These are phyloP conservation scores for Yarrowia hollandica DNA, from an alignment of 805 yeast genomes.

Conservation along the genomic window DNA sequence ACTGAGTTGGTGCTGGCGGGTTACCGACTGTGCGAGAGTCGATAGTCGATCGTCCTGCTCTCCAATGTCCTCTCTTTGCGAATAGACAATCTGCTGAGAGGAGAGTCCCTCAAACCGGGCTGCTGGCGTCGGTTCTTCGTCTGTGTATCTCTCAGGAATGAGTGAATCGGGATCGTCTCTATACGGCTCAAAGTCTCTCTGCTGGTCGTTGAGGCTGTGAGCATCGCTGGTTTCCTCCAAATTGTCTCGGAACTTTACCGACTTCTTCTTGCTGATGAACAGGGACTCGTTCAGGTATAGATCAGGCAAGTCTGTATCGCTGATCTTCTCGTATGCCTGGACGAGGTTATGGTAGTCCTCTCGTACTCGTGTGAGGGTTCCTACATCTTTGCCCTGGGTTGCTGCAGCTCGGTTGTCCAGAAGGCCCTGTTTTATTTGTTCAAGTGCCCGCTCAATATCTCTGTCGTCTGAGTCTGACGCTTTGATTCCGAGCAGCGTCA, in stretches of 20 bases:
- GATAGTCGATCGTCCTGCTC: constrained; percentile 46
- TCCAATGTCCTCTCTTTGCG: constrained; percentile 39
- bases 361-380: constrained; percentile 27
- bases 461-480: constrained; percentile 38
- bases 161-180: constrained; percentile 37
- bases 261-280: constrained; percentile 17
- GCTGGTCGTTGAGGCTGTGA: constrained; percentile 19
- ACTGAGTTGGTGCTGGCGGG: constrained; percentile 44
- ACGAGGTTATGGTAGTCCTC: constrained; percentile 26
- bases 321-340: constrained; percentile 19
- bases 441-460: constrained; percentile 37
- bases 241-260: constrained; percentile 23
- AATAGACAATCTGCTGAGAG: constrained; percentile 31
- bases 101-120: constrained; percentile 26
- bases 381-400: constrained; percentile 15
- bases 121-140: constrained; percentile 16
- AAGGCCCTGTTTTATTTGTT: constrained; percentile 36
- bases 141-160: constrained; percentile 20
- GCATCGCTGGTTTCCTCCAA: constrained; percentile 15
- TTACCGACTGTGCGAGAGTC: constrained; percentile 41
- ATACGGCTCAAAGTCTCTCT: constrained; percentile 35
- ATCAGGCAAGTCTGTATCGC: constrained; percentile 15
- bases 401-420: constrained; percentile 25
- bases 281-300: constrained; percentile 27
- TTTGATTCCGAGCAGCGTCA: constrained; percentile 36